phyloP scores from a whole-genome alignment of 2,329 filamentous ascomycete genomes.

The Pseudogymnoascus sp. region DNA sequence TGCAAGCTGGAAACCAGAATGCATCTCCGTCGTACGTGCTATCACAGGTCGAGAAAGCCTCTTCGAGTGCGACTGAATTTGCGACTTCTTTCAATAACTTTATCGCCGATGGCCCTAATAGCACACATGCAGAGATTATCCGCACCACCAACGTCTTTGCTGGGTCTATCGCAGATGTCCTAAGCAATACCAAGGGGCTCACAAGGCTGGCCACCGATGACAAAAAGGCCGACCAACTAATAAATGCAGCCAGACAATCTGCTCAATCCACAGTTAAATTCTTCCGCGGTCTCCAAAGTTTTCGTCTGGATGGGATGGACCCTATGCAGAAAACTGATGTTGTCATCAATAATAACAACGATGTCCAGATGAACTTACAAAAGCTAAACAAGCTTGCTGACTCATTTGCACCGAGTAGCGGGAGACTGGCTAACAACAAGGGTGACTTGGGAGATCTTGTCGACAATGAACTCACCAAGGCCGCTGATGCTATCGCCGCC shows the following conservation, averaged over 20 bases:
- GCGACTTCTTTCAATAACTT: conserved; percentile 98
- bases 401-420: conserved; percentile 78
- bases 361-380: conserved; percentile 90
- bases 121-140: conserved; percentile 82
- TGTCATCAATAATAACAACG: conserved; percentile 94
- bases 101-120: conserved; percentile 91
- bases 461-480: conserved; percentile 83
- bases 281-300: conserved; percentile 89
- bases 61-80: conserved; percentile 90
- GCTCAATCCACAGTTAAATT: conserved; percentile 85
- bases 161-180: conserved; percentile 83
- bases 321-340: conserved; percentile 90
- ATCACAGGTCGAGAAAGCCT: conserved; percentile 95
- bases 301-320: conserved; percentile 84
- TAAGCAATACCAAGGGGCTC: conserved; percentile 93
- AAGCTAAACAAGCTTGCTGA: conserved; percentile 90
- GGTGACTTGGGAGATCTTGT: conserved; percentile 91
- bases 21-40: conserved; percentile 90
- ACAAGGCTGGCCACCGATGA: conserved; percentile 89
- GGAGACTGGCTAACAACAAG: conserved; percentile 65
- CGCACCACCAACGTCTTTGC: conserved; percentile 86
- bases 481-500: conserved; percentile 88
- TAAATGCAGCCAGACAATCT: conserved; percentile 72
- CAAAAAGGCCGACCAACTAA: conserved; percentile 81
- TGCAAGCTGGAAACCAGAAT: conserved; percentile 98